Conservation (phyloP, 2,329 filamentous ascomycete species). For the Alternaria metachromatica region DNA sequence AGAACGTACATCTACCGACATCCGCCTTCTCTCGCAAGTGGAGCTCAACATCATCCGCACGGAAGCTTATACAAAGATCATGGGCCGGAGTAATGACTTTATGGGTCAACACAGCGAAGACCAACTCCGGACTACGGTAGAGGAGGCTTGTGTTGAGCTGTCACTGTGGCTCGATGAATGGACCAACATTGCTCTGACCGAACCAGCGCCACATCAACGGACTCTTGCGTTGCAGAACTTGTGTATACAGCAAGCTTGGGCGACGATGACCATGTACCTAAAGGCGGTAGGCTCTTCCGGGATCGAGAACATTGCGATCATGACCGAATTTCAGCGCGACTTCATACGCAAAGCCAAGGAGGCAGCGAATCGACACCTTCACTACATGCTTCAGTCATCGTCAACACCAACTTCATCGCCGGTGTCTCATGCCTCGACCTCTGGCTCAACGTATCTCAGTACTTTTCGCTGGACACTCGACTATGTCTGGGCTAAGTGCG, state of each 20-base stretch:
- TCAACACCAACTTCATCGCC: conserved; percentile 27
- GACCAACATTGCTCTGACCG: conserved; percentile 31
- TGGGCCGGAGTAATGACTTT: conserved; percentile 10
- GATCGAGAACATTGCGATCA: conserved; percentile 59
- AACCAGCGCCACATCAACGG: conserved; percentile 17
- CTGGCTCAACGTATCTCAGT: conserved; percentile 52
- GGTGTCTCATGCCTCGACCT: conserved; percentile 7
- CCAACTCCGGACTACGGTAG: conserved; percentile 24
- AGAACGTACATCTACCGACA: conserved; percentile 56
- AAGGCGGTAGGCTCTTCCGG: conserved; percentile 59
- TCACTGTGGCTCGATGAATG: conserved; percentile 53
- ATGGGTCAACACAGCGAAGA: conserved; percentile 24
- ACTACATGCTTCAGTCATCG: conserved; percentile 51
- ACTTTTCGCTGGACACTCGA: conserved; percentile 63
- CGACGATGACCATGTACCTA: conserved; percentile 60
- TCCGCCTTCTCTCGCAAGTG: conserved; percentile 61
- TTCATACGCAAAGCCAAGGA: conserved; percentile 60
- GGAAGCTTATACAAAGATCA: conserved; percentile 35
- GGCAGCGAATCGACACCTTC: conserved; percentile 59
- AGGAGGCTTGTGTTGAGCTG: conserved; percentile 36
- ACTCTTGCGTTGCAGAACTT: conserved; percentile 53
- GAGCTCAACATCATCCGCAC: conserved; percentile 55
- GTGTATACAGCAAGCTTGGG: conserved; percentile 61
- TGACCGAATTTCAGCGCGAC: conserved; percentile 57
- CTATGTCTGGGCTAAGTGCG: conserved; percentile 66